A percentile compares a stretch with the other conserved stretches of the same genome.
phyloP scores from a whole-genome alignment of 805 yeast genomes.

The Wickerhamiella lipophila region DNA sequence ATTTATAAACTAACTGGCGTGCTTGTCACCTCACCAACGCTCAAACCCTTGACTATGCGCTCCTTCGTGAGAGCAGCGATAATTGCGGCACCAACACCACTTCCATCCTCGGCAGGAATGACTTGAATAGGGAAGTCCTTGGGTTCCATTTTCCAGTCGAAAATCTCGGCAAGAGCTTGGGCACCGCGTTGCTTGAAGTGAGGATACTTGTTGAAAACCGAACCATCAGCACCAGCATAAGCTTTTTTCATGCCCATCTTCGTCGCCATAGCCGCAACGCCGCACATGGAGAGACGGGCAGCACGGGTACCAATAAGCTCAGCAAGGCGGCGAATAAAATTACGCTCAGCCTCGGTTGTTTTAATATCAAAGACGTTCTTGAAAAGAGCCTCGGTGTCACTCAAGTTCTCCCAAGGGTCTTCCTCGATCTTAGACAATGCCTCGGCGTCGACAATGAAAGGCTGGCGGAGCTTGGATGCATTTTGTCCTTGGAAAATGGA shows the following conservation, averaged over 20 bases:
- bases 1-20: not conserved
- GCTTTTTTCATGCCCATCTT: slow-evolving; percentile 60
- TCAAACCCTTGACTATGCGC: slow-evolving; percentile 52
- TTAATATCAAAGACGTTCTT: slow-evolving; percentile 42
- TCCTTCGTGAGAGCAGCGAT: slow-evolving; percentile 88
- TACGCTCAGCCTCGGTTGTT: slow-evolving; percentile 67
- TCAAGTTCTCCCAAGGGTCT: slow-evolving; percentile 75
- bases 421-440: slow-evolving; percentile 78
- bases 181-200: slow-evolving; percentile 84
- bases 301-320: slow-evolving; percentile 86
- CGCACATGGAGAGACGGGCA: slow-evolving; percentile 85
- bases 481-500: slow-evolving; percentile 61
- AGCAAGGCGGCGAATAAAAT: slow-evolving; percentile 67
- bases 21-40: slow-evolving; percentile 24
- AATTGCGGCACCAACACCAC: slow-evolving; percentile 97
- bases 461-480: slow-evolving; percentile 42
- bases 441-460: slow-evolving; percentile 79
- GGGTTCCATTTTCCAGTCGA: slow-evolving; percentile 52
- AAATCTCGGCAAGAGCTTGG: slow-evolving; percentile 73
- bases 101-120: slow-evolving; percentile 94
- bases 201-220: slow-evolving; percentile 89
- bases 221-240: slow-evolving; percentile 95
- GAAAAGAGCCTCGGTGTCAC: slow-evolving; percentile 61
- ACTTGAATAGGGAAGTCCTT: slow-evolving; percentile 68
- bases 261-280: slow-evolving; percentile 85